Conservation (phyloP, 768 basidiomycete genomes). For the Suillus subaureus region DNA sequence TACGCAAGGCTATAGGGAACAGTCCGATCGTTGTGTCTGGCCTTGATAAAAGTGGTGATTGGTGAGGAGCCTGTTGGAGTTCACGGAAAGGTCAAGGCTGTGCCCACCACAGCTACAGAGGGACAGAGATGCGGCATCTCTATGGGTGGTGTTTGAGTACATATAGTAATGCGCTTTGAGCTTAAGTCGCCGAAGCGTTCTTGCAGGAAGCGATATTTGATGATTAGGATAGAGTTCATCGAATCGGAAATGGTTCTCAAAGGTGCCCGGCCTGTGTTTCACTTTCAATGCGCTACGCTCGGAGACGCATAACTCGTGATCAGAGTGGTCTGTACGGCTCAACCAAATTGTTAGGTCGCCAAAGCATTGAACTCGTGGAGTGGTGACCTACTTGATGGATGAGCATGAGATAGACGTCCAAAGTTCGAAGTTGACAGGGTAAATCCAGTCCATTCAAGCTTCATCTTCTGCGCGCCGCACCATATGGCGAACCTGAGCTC, state of each 20-base stretch:
- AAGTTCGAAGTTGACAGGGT: neutral
- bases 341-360: neutral
- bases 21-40: neutral
- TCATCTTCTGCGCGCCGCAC: neutral
- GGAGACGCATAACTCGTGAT: neutral
- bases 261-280: neutral
- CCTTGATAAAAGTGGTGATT: neutral
- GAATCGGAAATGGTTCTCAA: neutral
- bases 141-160: neutral
- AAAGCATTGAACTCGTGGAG: neutral
- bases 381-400: neutral
- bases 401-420: neutral
- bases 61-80: neutral
- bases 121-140: neutral
- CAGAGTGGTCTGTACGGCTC: neutral
- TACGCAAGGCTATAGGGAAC: neutral
- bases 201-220: neutral
- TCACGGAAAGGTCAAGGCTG: neutral
- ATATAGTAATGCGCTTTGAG: neutral
- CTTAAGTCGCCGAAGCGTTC: neutral
- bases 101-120: too few relatives aligned
- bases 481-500: neutral
- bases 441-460: neutral
- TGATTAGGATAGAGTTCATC: neutral
- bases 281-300: neutral